Percentiles rank a stretch among this genome's conserved stretches.
phyloP scores from a whole-genome alignment of 352 stramenopile species.

The Phytopythium boreale region DNA sequence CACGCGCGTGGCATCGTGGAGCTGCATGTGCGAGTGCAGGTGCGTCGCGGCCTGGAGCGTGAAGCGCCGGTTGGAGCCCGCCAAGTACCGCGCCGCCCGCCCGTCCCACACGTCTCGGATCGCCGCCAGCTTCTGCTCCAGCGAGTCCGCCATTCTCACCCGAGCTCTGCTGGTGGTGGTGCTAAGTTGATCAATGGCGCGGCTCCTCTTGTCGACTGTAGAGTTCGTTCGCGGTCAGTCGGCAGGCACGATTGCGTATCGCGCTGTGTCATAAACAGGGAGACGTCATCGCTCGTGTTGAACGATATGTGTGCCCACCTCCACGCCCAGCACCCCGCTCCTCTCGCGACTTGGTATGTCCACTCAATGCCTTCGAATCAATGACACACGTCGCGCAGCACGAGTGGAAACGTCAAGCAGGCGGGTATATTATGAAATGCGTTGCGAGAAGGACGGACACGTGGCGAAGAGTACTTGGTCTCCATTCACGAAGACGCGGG shows the following conservation, averaged over 20 bases:
- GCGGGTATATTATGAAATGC: not conserved
- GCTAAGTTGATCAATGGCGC: no score
- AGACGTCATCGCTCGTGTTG: no score
- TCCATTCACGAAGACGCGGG: not conserved
- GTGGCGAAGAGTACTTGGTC: not conserved
- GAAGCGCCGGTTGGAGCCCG: constrained; percentile 41
- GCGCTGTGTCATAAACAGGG: no score
- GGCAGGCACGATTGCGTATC: no score
- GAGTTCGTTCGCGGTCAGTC: no score
- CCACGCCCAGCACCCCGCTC: no score
- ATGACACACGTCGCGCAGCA: no score
- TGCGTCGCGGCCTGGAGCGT: constrained; percentile 41
- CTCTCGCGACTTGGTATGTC: no score
- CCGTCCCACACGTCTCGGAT: constrained; percentile 22
- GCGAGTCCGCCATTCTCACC: constrained; percentile 19
- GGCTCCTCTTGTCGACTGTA: no score
- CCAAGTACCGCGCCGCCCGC: constrained; percentile 30
- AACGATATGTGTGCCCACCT: no score
- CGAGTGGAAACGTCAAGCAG: not conserved
- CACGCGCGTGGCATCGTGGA: constrained; percentile 30
- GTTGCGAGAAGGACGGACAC: not conserved
- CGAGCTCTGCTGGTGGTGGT: no score
- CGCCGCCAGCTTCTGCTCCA: not conserved
- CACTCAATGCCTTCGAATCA: no score
- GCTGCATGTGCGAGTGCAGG: constrained; percentile 48